Evolutionary conservation across 257 asterid genomes (phyloP).

Genomic region (Solanum appendiculatum): DNA sequence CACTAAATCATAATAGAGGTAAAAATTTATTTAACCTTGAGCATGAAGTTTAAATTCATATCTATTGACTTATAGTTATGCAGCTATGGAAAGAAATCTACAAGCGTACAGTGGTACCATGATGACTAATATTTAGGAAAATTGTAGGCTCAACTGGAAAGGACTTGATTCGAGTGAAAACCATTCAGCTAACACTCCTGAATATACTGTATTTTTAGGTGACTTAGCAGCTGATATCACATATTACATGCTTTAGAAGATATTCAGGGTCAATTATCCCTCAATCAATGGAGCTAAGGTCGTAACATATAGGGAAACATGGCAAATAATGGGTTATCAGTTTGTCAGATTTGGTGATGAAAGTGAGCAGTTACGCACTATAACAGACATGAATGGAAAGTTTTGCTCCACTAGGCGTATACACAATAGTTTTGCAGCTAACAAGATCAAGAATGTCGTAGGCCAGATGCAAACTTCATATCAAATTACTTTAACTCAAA

Average conservation of each 20-base stretch:
- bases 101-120: constrained; percentile 51
- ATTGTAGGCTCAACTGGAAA: constrained; percentile 66
- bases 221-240: too few species aligned
- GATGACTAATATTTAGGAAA: constrained; percentile 58
- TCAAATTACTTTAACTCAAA: too few species aligned
- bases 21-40: too few species aligned
- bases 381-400: constrained; percentile 1
- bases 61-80: too few species aligned
- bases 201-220: constrained; percentile 21
- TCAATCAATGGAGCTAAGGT: too few species aligned
- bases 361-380: constrained; percentile 65
- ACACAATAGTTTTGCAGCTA: too few species aligned
- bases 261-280: too few species aligned
- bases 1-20: too few species aligned
- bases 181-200: constrained; percentile 53
- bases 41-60: too few species aligned
- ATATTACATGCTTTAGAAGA: neutral
- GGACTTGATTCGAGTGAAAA: constrained; percentile 61
- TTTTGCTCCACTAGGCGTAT: too few species aligned
- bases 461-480: too few species aligned
- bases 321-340: constrained; percentile 71
- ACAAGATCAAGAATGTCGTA: too few species aligned
- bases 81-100: neutral
- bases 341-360: constrained; percentile 80
- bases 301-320: neutral